phyloP scores from a whole-genome alignment of 139 green algal species.

The Prasinococcaceae sp. region DNA sequence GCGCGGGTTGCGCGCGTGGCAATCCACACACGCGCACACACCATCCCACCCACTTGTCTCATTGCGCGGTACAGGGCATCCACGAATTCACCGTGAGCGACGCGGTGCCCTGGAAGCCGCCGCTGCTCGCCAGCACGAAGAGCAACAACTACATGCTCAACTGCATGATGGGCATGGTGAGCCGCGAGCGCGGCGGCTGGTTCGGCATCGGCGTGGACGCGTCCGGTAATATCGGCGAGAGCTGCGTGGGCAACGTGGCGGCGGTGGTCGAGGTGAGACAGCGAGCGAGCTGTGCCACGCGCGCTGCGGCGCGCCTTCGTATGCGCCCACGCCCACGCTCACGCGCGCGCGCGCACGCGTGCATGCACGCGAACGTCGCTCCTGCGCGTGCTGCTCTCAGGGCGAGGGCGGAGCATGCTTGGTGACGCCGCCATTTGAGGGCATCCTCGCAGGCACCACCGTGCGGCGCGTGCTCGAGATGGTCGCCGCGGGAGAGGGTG shows the following conservation, averaged over 20 bases:
- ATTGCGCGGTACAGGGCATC: too few relatives aligned
- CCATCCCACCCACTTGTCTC: too few relatives aligned
- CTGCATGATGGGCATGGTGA: not conserved
- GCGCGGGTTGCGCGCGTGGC: too few relatives aligned
- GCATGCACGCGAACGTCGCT: too few relatives aligned
- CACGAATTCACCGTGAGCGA: not conserved
- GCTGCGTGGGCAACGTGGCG: not conserved
- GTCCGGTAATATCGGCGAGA: not conserved
- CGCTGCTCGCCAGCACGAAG: conserved; percentile 1
- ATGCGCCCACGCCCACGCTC: too few relatives aligned
- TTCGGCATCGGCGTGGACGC: not conserved
- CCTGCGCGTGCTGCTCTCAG: too few relatives aligned
- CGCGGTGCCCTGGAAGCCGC: conserved; percentile 3
- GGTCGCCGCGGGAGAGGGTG: not conserved
- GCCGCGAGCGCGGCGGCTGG: not conserved
- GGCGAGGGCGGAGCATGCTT: too few relatives aligned
- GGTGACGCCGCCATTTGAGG: not conserved
- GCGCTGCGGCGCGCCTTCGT: too few relatives aligned
- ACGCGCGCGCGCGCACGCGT: too few relatives aligned
- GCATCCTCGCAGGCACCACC: not conserved
- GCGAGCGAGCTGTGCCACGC: too few relatives aligned
- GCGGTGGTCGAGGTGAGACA: not conserved
- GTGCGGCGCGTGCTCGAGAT: not conserved
- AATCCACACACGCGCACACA: too few relatives aligned
- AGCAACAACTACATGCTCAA: conserved; percentile 11